phyloP scores from a whole-genome alignment of 495 filamentous ascomycete genomes.

The Talaromyces liani region DNA sequence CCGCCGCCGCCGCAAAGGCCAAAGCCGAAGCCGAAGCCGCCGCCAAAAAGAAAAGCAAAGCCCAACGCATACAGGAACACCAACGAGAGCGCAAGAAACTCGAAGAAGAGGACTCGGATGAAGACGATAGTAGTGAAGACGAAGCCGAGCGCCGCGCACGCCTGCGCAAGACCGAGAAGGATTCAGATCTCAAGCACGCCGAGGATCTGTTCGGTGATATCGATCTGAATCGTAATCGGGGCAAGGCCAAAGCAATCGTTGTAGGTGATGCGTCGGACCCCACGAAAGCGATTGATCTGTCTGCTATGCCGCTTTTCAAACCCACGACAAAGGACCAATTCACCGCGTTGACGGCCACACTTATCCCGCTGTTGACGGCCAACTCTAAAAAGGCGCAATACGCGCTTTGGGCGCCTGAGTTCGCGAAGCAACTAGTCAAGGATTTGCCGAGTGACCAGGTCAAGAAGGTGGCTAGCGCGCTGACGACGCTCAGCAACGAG shows the following conservation, averaged over 20 bases:
- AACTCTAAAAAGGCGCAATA: constrained; percentile 90
- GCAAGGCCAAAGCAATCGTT: constrained; percentile 51
- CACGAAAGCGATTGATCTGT: constrained; percentile 69
- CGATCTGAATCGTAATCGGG: constrained; percentile 61
- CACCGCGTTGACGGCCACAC: constrained; percentile 58
- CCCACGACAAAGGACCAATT: constrained; percentile 83
- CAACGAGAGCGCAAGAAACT: constrained; percentile 35
- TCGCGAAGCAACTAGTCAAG: constrained; percentile 76
- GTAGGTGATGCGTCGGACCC: constrained; percentile 62
- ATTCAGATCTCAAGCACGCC: constrained; percentile 83
- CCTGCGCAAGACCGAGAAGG: constrained; percentile 70
- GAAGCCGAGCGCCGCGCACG: constrained; percentile 65
- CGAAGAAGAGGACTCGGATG: constrained; percentile 44
- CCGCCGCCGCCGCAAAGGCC: constrained; percentile 76
- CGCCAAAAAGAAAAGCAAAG: constrained; percentile 84
- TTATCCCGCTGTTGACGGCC: constrained; percentile 64
- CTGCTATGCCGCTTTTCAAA: constrained; percentile 75
- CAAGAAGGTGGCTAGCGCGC: constrained; percentile 81
- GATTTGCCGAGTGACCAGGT: constrained; percentile 86
- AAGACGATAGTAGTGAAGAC: constrained; percentile 59
- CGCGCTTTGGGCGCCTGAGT: constrained; percentile 80
- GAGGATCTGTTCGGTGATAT: constrained; percentile 82
- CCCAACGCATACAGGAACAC: constrained; percentile 81
- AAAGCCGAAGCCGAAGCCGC: constrained; percentile 88
- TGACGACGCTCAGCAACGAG: constrained; percentile 88